phyloP scores from a whole-genome alignment of 352 stramenopile species.

The Globisporangium okanoganense region DNA sequence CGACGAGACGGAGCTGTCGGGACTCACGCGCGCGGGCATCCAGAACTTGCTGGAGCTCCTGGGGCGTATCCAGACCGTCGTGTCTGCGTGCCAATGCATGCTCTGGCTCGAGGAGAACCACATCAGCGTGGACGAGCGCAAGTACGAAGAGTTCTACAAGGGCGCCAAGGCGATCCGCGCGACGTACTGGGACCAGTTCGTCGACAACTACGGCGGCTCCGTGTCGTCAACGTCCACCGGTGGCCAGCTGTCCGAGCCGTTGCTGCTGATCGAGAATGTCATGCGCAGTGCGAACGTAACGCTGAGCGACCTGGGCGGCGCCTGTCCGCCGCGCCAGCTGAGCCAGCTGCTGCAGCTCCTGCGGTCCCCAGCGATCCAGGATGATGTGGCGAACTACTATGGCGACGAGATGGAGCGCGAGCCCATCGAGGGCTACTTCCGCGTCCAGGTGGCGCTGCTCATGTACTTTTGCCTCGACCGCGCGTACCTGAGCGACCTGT shows the following conservation, averaged over 20 bases:
- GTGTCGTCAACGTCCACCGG: slow-evolving; percentile 48
- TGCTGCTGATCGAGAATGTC: slow-evolving; percentile 72
- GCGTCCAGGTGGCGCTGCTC: slow-evolving; percentile 63
- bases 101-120: slow-evolving; percentile 60
- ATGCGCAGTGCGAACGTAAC: slow-evolving; percentile 59
- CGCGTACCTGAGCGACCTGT: slow-evolving; percentile 54
- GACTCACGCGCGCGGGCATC: slow-evolving; percentile 57
- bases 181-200: slow-evolving; percentile 62
- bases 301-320: slow-evolving; percentile 28
- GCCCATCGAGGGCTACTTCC: slow-evolving; percentile 75
- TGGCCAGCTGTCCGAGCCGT: slow-evolving; percentile 29
- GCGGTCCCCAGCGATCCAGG: slow-evolving; percentile 33
- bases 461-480: slow-evolving; percentile 81
- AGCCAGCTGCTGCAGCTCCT: slow-evolving; percentile 55
- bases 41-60: slow-evolving; percentile 70
- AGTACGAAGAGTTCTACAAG: slow-evolving; percentile 70
- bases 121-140: slow-evolving; percentile 36
- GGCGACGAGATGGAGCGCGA: slow-evolving; percentile 58
- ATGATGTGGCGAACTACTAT: slow-evolving; percentile 62
- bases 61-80: slow-evolving; percentile 51
- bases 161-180: slow-evolving; percentile 44
- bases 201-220: slow-evolving; percentile 53
- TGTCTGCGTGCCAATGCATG: slow-evolving; percentile 56
- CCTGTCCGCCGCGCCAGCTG: slow-evolving; percentile 43
- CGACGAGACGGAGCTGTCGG: slow-evolving; percentile 66